Percentiles rank a stretch among this genome's conserved stretches.
Evolutionary conservation across 1,139 yeast species (phyloP).

Genomic region (Taiozyma sp.): DNA sequence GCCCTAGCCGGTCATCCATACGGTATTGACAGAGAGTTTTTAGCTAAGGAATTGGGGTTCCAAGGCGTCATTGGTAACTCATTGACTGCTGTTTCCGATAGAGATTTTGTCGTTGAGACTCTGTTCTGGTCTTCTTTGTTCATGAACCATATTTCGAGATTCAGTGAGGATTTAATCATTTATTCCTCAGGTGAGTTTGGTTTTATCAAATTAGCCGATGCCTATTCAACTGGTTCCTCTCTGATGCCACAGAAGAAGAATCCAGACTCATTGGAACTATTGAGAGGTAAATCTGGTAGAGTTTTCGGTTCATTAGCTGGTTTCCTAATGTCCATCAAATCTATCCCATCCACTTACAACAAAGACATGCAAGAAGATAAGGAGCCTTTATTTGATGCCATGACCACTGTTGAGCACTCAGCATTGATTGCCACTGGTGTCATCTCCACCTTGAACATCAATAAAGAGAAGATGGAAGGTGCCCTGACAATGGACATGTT

Average conservation of each 20-base stretch:
- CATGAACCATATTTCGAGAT: conserved; percentile 91
- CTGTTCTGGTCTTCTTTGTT: conserved; percentile 95
- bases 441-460: conserved; percentile 72
- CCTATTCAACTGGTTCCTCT: conserved; percentile 97
- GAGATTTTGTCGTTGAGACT: conserved; percentile 97
- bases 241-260: conserved; percentile 99
- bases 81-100: conserved; percentile 89
- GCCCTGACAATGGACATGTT: conserved; percentile 98
- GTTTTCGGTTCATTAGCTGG: conserved; percentile 95
- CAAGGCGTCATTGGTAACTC: conserved; percentile 89
- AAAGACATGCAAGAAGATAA: conserved; percentile 99
- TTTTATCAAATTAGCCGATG: conserved; percentile 88
- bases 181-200: conserved; percentile 98
- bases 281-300: conserved; percentile 96
- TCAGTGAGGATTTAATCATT: conserved; percentile 90
- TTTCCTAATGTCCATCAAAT: conserved; percentile 90
- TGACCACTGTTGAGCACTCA: conserved; percentile 90
- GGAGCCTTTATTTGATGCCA: conserved; percentile 90
- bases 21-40: conserved; percentile 89
- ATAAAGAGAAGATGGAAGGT: conserved; percentile 68
- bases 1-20: conserved; percentile 99
- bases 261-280: conserved; percentile 90
- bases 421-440: conserved; percentile 94
- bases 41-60: conserved; percentile 77
- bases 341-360: conserved; percentile 95